A percentile compares a stretch with the other conserved stretches of the same genome.
These are phyloP conservation scores for Cytidiella melzeri DNA, from an alignment of 768 basidiomycete genomes.

Conservation along the genomic window DNA sequence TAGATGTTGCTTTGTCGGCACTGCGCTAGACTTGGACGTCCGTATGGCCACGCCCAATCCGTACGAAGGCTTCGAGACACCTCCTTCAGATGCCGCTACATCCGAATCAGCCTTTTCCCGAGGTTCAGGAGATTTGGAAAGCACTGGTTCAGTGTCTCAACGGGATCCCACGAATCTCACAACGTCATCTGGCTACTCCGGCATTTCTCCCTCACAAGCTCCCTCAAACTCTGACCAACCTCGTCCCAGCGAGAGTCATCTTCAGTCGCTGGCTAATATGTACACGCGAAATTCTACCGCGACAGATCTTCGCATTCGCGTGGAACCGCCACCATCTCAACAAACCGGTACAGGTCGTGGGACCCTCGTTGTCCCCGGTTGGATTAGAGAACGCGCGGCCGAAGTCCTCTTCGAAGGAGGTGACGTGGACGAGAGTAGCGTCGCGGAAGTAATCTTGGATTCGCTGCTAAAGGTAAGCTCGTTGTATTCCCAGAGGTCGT, in stretches of 20 bases:
- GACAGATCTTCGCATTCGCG: conserved; percentile 63
- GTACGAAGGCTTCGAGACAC: conserved; percentile 35
- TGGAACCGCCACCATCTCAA: conserved; percentile 60
- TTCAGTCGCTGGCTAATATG: conserved; percentile 63
- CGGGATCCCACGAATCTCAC: conserved; percentile 24
- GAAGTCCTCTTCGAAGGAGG: conserved; percentile 89
- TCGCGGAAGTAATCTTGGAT: conserved; percentile 78
- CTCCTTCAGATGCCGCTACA: conserved; percentile 46
- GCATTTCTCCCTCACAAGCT: conserved; percentile 39
- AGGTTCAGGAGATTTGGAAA: conserved; percentile 38
- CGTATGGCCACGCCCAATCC: conserved; percentile 23
- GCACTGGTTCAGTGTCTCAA: conserved; percentile 40
- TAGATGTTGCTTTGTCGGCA: conserved; percentile 83
- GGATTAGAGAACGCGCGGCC: conserved; percentile 88
- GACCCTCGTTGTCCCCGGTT: conserved; percentile 84
- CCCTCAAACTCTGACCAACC: conserved; percentile 17
- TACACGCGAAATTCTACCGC: conserved; percentile 76
- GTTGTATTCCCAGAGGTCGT: neutral
- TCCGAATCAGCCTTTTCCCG: conserved; percentile 68
- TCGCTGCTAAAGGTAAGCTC: conserved; percentile 64
- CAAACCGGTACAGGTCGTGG: conserved; percentile 69
- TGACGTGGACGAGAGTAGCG: conserved; percentile 80
- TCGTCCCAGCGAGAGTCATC: conserved; percentile 39
- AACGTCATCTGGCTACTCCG: conserved; percentile 54
- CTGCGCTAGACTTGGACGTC: conserved; percentile 37